phyloP scores from a whole-genome alignment of 2,329 filamentous ascomycete species.

The Cordyceps cateniannulata region DNA sequence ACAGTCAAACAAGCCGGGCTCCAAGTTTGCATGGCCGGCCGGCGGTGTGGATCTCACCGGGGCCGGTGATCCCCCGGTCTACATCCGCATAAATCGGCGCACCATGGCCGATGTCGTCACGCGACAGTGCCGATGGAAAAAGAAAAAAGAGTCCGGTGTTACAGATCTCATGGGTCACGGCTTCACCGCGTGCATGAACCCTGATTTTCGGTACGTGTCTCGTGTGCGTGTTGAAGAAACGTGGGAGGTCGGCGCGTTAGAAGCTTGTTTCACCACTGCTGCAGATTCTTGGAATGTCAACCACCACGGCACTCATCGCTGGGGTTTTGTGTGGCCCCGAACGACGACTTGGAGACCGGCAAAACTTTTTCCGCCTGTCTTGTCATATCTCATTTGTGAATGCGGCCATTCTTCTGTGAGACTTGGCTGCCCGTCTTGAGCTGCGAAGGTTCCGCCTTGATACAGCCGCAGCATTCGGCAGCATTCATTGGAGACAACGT shows the following conservation, averaged over 20 bases:
- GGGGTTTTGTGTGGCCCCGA: not conserved
- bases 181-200: not conserved
- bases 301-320: not conserved
- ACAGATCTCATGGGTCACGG: not conserved
- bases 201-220: not conserved
- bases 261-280: constrained; percentile 5
- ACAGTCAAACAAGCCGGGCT: not conserved
- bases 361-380: not conserved
- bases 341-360: not conserved
- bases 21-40: not conserved
- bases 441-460: not conserved
- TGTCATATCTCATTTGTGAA: not conserved
- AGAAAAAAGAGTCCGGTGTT: not conserved
- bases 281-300: not conserved
- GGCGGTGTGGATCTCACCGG: not conserved
- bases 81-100: not conserved
- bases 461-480: not conserved
- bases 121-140: not conserved
- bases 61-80: no score
- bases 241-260: not conserved
- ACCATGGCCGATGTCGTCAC: not conserved
- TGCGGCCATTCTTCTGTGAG: no score
- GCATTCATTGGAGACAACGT: no score
- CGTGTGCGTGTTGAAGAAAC: not conserved
- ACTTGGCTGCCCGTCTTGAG: no score